phyloP scores from a whole-genome alignment of 345 rosid genomes.

The Populus pruinosa region DNA sequence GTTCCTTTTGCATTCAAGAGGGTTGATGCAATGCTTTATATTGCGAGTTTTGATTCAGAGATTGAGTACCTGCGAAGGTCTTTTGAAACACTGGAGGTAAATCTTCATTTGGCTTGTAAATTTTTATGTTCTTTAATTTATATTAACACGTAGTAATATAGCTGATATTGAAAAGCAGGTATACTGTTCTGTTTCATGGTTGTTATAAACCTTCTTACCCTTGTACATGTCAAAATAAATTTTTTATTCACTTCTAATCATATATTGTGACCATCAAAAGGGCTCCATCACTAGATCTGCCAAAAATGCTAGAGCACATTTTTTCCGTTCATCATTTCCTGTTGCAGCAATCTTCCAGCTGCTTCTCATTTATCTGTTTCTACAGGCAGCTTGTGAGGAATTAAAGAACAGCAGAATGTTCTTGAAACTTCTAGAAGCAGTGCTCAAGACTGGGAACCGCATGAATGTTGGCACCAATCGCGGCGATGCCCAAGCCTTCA shows the following conservation, averaged over 20 bases:
- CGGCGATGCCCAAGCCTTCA: slow-evolving; percentile 92
- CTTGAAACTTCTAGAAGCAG: slow-evolving; percentile 88
- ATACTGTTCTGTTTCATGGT: too few relatives aligned
- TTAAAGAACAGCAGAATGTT: slow-evolving; percentile 77
- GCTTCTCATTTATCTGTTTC: slow-evolving; percentile 9
- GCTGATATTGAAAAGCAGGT: background rate
- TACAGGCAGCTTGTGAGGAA: slow-evolving; percentile 75
- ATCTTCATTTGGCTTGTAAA: background rate
- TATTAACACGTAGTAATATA: background rate
- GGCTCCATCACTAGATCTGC: background rate
- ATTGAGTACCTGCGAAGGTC: slow-evolving; percentile 72
- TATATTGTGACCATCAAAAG: background rate
- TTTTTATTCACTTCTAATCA: background rate
- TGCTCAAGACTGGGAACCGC: slow-evolving; percentile 85
- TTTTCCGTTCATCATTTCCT: background rate
- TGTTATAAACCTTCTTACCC: background rate
- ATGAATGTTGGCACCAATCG: slow-evolving; percentile 95
- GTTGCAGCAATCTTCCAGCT: slow-evolving; percentile 7
- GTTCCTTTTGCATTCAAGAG: slow-evolving; percentile 90
- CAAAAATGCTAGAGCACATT: background rate
- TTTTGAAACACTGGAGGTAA: slow-evolving; percentile 76
- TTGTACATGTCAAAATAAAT: background rate
- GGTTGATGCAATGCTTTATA: slow-evolving; percentile 84
- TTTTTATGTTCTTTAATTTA: background rate
- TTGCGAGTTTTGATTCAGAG: slow-evolving; percentile 85